Evolutionary conservation across 305 asterid genomes (phyloP).

Genomic region (Fraxinus sp.): DNA sequence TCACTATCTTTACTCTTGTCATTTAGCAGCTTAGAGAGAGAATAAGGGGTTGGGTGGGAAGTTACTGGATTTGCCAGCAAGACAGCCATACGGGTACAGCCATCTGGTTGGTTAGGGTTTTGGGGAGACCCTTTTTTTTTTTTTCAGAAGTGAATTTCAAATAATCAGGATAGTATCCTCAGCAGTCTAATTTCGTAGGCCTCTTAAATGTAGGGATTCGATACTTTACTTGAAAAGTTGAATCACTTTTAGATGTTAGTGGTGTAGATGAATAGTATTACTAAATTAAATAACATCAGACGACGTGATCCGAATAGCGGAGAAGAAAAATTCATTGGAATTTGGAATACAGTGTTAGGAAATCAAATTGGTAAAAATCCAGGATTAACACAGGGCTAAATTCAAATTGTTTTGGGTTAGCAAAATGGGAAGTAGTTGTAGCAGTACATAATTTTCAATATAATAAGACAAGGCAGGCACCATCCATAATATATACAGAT

Average conservation of each 20-base stretch:
- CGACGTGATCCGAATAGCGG: not conserved
- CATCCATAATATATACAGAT: not conserved
- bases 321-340: not conserved
- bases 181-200: not conserved
- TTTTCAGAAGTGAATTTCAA: not conserved
- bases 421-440: not conserved
- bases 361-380: not conserved
- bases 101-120: slow-evolving; percentile 17
- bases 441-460: not conserved
- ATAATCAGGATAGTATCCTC: not conserved
- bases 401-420: not conserved
- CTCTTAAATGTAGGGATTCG: not conserved
- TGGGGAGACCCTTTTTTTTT: not conserved
- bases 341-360: not conserved
- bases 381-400: not conserved
- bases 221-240: not conserved
- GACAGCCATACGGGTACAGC: slow-evolving; percentile 5
- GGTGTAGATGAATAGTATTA: too few species aligned
- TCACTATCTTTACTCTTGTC: slow-evolving; percentile 36
- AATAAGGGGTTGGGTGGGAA: not conserved
- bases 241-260: not conserved
- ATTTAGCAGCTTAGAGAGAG: slow-evolving; percentile 9
- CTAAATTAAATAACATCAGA: not conserved
- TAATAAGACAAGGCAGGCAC: not conserved
- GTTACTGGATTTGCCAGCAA: slow-evolving; percentile 13